Percentiles rank a stretch among this genome's conserved stretches.
These are phyloP conservation scores for Phytopythium vexans DNA, from an alignment of 352 stramenopile genomes.

Conservation along the genomic window DNA sequence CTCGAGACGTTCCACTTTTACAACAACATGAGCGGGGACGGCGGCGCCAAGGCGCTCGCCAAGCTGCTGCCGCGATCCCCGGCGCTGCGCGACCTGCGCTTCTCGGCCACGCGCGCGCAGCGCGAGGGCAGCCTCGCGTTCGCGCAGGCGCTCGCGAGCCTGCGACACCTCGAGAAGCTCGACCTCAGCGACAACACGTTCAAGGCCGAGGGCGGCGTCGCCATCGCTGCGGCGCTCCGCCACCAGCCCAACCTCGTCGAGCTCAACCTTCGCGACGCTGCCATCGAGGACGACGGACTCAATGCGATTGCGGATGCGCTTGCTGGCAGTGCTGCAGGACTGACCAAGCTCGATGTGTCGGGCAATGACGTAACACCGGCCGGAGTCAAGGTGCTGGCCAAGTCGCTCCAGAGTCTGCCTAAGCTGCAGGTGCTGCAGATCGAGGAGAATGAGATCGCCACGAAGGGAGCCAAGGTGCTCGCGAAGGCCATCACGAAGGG, in stretches of 20 bases:
- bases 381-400: conserved; percentile 49
- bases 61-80: conserved; percentile 86
- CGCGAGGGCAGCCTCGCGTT: conserved; percentile 86
- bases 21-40: conserved; percentile 97
- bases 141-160: conserved; percentile 65
- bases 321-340: conserved; percentile 9
- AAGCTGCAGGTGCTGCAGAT: conserved; percentile 82
- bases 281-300: conserved; percentile 89
- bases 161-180: conserved; percentile 77
- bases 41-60: conserved; percentile 85
- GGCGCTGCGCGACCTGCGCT: conserved; percentile 87
- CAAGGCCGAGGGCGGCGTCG: conserved; percentile 73
- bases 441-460: conserved; percentile 94
- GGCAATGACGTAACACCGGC: conserved; percentile 88
- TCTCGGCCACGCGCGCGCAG: conserved; percentile 91
- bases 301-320: conserved; percentile 80
- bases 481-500: conserved; percentile 61
- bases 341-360: conserved; percentile 91
- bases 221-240: conserved; percentile 84
- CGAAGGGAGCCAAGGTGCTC: conserved; percentile 73
- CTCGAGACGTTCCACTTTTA: conserved; percentile 95
- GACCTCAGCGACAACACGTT: conserved; percentile 96
- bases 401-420: conserved; percentile 35
- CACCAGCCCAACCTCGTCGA: conserved; percentile 68
- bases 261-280: conserved; percentile 90